Conservation (phyloP, 1,139 yeast genomes). For the Yamadazyma pseudoaaseri region DNA sequence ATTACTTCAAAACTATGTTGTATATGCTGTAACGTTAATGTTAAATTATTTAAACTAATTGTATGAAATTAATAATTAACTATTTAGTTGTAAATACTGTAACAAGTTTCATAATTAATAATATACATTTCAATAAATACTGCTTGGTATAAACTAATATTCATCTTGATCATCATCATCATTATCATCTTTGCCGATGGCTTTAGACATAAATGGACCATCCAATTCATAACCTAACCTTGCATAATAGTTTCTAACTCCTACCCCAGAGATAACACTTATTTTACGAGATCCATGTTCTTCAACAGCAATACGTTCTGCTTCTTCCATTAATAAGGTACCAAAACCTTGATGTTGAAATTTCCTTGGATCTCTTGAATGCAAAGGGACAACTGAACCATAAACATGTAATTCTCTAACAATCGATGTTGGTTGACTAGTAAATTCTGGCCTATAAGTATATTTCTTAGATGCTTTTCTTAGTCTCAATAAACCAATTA, state of each 20-base stretch:
- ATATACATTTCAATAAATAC: background rate
- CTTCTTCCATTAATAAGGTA: conserved; percentile 95
- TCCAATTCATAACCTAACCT: conserved; percentile 88
- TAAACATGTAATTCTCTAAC: conserved; percentile 96
- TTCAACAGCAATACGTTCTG: conserved; percentile 90
- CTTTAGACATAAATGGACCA: conserved; percentile 94
- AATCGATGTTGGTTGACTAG: conserved; percentile 80
- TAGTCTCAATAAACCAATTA: conserved; percentile 85
- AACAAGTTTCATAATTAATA: too few species aligned
- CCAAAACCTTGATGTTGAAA: conserved; percentile 99
- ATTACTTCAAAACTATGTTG: too few species aligned
- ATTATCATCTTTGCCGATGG: conserved; percentile 13
- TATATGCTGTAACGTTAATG: too few species aligned
- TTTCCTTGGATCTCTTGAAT: conserved; percentile 95
- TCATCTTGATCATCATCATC: conserved; percentile 11
- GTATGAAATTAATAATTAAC: background rate
- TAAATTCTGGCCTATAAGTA: conserved; percentile 88
- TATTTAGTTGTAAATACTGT: background rate
- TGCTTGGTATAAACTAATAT: conserved; percentile 8
- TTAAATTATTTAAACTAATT: too few species aligned
- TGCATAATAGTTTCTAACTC: conserved; percentile 93
- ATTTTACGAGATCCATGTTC: conserved; percentile 93
- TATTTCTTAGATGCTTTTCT: conserved; percentile 87
- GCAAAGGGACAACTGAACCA: conserved; percentile 96
- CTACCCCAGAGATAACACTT: conserved; percentile 95